Percentiles rank a stretch among this genome's conserved stretches.
phyloP scores from a whole-genome alignment of 352 stramenopile species.

The Phytophthora nicotianae region DNA sequence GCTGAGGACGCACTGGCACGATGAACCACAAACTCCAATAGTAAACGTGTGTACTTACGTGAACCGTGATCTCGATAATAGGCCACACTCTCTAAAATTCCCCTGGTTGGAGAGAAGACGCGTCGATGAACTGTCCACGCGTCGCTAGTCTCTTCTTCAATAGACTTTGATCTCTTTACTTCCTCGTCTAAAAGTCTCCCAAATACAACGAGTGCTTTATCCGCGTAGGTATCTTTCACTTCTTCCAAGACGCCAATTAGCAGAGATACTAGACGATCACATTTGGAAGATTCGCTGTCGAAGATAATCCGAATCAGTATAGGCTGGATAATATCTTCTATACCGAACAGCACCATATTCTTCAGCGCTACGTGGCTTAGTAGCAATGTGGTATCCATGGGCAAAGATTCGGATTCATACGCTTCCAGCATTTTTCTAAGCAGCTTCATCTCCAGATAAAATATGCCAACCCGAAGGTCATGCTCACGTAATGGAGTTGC shows the following conservation, averaged over 20 bases:
- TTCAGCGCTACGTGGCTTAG: conserved; percentile 52
- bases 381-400: conserved; percentile 45
- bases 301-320: conserved; percentile 28
- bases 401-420: conserved; percentile 5
- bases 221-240: conserved; percentile 53
- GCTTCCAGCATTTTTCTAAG: conserved; percentile 16
- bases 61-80: conserved; percentile 69
- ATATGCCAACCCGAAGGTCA: conserved; percentile 23
- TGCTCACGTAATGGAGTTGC: background rate
- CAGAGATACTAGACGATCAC: conserved; percentile 55
- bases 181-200: conserved; percentile 42
- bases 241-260: conserved; percentile 71
- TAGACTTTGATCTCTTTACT: conserved; percentile 5
- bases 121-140: conserved; percentile 45
- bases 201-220: conserved; percentile 53
- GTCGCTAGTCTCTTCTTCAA: background rate
- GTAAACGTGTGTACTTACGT: conserved; percentile 54
- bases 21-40: conserved; percentile 58
- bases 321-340: conserved; percentile 36
- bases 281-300: conserved; percentile 26
- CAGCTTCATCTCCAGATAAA: conserved; percentile 27
- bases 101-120: conserved; percentile 59
- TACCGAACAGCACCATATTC: conserved; percentile 45
- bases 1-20: conserved; percentile 29
- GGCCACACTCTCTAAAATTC: conserved; percentile 58